phyloP scores from a whole-genome alignment of 768 basidiomycete genomes.

The Mrakia gelida region DNA sequence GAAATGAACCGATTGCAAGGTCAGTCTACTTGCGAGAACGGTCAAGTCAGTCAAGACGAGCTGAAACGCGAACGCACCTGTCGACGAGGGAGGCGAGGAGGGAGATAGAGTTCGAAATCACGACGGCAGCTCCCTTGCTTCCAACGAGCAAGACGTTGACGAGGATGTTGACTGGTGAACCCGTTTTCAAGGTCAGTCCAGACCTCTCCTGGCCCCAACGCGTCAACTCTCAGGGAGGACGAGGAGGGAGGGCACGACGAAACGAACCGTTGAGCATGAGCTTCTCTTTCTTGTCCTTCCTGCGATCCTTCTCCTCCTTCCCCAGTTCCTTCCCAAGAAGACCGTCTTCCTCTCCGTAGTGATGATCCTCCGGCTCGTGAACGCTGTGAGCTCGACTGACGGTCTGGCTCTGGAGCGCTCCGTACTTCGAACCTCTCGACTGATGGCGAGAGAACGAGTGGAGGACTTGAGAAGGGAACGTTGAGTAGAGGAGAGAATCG shows the following conservation, averaged over 20 bases:
- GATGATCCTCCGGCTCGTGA: background rate
- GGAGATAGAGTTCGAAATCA: slow-evolving; percentile 22
- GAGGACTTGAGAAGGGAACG: slow-evolving; percentile 15
- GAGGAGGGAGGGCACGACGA: too few species aligned
- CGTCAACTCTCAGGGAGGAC: background rate
- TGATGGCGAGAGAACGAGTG: slow-evolving; percentile 13
- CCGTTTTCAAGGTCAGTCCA: background rate
- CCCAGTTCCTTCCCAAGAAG: slow-evolving; percentile 1
- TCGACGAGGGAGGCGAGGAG: slow-evolving; percentile 22
- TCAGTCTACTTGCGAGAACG: background rate
- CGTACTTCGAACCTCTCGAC: background rate
- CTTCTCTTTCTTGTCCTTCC: background rate
- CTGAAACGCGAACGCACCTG: background rate
- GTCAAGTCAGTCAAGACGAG: background rate
- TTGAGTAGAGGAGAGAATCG: slow-evolving; percentile 8
- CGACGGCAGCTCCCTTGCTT: slow-evolving; percentile 14
- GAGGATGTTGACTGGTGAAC: slow-evolving; percentile 21
- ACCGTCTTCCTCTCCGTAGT: slow-evolving; percentile 1
- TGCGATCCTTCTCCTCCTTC: background rate
- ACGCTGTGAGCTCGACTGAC: background rate
- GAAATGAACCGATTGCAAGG: background rate
- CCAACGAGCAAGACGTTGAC: slow-evolving; percentile 21
- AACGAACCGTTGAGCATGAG: background rate
- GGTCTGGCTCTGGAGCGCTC: background rate
- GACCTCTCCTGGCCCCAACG: background rate